phyloP scores from a whole-genome alignment of 305 asterid genomes.

The Lippia alba region DNA sequence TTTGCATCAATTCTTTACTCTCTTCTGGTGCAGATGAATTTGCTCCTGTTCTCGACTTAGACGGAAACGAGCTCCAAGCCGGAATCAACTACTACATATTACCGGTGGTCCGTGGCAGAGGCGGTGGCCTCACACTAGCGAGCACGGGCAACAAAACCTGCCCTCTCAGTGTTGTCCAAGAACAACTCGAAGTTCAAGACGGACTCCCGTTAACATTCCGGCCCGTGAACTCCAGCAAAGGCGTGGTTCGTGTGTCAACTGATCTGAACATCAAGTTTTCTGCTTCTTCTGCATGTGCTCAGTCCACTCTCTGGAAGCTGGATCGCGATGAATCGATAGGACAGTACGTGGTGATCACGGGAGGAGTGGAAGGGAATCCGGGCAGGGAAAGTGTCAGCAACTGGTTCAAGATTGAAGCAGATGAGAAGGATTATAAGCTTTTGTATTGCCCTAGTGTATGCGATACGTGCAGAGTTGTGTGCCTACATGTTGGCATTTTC shows the following conservation, averaged over 20 bases:
- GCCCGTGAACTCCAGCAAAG: slow-evolving; percentile 41
- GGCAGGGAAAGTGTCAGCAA: slow-evolving; percentile 48
- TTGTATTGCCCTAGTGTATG: slow-evolving; percentile 68
- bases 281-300: slow-evolving; percentile 48
- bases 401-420: slow-evolving; percentile 70
- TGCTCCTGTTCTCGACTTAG: slow-evolving; percentile 48
- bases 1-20: slow-evolving; percentile 32
- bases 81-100: slow-evolving; percentile 50
- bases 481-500: slow-evolving; percentile 54
- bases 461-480: slow-evolving; percentile 49
- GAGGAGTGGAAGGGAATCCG: slow-evolving; percentile 67
- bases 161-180: slow-evolving; percentile 61
- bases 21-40: slow-evolving; percentile 34
- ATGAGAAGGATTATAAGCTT: slow-evolving; percentile 49
- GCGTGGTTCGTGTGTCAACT: slow-evolving; percentile 46
- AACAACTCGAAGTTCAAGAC: slow-evolving; percentile 34
- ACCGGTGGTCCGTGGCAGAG: slow-evolving; percentile 57
- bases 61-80: slow-evolving; percentile 37
- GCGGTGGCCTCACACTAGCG: slow-evolving; percentile 57
- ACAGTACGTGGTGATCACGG: slow-evolving; percentile 43
- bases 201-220: slow-evolving; percentile 61
- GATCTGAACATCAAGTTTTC: slow-evolving; percentile 57
- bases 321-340: slow-evolving; percentile 37
- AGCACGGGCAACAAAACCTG: slow-evolving; percentile 47
- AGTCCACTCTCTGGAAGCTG: slow-evolving; percentile 56